Evolutionary conservation across 495 filamentous ascomycete genomes (phyloP).

Genomic region (Neurospora sublineolata): DNA sequence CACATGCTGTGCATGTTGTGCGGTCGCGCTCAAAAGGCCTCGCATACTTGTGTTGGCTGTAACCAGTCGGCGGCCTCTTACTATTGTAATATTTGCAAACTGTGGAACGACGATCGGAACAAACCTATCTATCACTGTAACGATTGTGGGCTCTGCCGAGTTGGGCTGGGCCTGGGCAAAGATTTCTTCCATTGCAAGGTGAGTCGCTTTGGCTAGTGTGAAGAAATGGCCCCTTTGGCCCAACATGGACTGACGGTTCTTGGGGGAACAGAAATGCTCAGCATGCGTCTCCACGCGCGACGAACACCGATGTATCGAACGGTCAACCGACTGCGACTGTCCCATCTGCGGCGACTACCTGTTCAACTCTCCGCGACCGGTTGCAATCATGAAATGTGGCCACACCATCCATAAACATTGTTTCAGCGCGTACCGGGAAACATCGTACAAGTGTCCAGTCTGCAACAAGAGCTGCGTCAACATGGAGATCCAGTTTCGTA

Average conservation of each 20-base stretch:
- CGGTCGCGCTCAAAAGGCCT: conserved; percentile 70
- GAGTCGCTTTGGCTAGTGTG: conserved; percentile 13
- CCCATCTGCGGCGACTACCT: conserved; percentile 98
- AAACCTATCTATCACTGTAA: conserved; percentile 95
- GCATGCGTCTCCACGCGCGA: conserved; percentile 79
- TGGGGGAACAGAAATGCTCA: conserved; percentile 56
- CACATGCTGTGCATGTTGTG: conserved; percentile 99
- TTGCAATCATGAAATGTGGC: conserved; percentile 92
- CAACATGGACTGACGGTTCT: neutral
- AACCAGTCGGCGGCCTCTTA: conserved; percentile 73
- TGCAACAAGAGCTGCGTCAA: conserved; percentile 89
- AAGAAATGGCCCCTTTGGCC: neutral
- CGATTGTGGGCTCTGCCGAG: conserved; percentile 91
- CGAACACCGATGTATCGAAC: conserved; percentile 86
- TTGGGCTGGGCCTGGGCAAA: conserved; percentile 84
- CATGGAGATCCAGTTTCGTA: conserved; percentile 92
- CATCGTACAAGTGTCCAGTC: conserved; percentile 86
- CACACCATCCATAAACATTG: conserved; percentile 90
- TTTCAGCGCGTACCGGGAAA: conserved; percentile 71
- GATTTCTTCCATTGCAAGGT: conserved; percentile 98
- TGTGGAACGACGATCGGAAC: conserved; percentile 88
- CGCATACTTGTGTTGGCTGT: conserved; percentile 65
- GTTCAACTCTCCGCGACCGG: conserved; percentile 80
- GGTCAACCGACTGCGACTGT: conserved; percentile 89
- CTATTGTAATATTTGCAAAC: conserved; percentile 87